Base-by-base conservation (phyloP, 441 rosid genomes). In the Populus hybrid region DNA sequence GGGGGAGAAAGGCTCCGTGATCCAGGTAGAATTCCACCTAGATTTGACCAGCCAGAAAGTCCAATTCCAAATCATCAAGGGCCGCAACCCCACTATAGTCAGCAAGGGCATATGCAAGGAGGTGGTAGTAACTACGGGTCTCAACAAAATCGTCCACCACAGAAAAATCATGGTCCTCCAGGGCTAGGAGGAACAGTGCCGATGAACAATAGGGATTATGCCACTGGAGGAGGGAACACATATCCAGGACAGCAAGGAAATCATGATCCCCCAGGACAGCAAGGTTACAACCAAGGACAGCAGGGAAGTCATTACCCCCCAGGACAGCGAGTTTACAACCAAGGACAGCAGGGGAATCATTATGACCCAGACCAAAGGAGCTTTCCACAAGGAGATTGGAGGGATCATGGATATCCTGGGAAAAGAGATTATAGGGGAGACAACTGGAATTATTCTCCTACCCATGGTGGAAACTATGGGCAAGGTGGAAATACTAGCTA, bases 1-100 rank as follows among this genome's bases (percentile, higher is more conserved):
- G 79, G 76, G 66, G 80, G 86, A 50, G 82, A 86, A 67, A 87
- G 89, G 83, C 11, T 65, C 72, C 87, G 88, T 76, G 90, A 89
- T 6, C 70, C 82, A 36, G 84, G 70, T 21, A 84, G 85, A 66
- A 84, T 73, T 40, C 64, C 77, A 63, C 84, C 77, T 70, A 83
- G 78, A 70, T 81, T 81, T 78, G 82, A 78, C 78, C 87, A 80
- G 69, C 90, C 75, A 72, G 86, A 83, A 14, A 46, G 72, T 54
- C 61, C 40, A 36, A 46, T 26, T n/a, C 73, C 30, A 42, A 71
- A 64, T 50, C 21, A 67, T 20, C 50, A 21, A 16, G 76, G 81
- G 57, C 42, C 42, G 34, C 54, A 16, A 38, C 70, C 77, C 40
- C 81, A 73, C 11, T 63, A 77, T 32, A 63, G 68, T 50, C 73